Evolutionary conservation across 2,329 filamentous ascomycete species (phyloP).

Genomic region (Tympanopsis confertula): DNA sequence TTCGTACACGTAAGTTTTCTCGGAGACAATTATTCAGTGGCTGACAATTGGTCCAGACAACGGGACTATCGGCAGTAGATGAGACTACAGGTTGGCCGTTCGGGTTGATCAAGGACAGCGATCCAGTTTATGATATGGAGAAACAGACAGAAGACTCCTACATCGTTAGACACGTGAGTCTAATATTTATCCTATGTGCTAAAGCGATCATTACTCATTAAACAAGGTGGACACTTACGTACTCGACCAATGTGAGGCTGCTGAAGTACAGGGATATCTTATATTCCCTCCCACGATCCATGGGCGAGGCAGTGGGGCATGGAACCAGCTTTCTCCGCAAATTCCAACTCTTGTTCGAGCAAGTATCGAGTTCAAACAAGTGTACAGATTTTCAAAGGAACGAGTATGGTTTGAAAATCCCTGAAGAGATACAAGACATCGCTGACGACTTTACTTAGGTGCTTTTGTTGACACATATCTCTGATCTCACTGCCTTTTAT

Average conservation of each 20-base stretch:
- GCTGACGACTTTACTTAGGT: conserved; percentile 7
- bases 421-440: background rate
- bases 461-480: conserved; percentile 14
- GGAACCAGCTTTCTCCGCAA: conserved; percentile 18
- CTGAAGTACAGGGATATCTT: conserved; percentile 6
- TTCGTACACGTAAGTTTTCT: conserved; percentile 19
- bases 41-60: conserved; percentile 9
- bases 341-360: conserved; percentile 16
- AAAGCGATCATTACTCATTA: conserved; percentile 15
- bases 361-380: conserved; percentile 12
- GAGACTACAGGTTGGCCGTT: conserved; percentile 7
- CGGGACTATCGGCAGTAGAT: background rate
- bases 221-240: conserved; percentile 14
- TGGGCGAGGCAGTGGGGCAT: conserved; percentile 17
- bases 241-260: conserved; percentile 14
- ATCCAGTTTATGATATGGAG: conserved; percentile 14
- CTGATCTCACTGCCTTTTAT: conserved; percentile 17
- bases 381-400: conserved; percentile 19
- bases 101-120: conserved; percentile 16
- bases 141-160: conserved; percentile 12
- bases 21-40: conserved; percentile 14
- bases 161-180: conserved; percentile 15
- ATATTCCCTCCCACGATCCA: conserved; percentile 10
- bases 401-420: conserved; percentile 12
- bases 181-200: conserved; percentile 12